Evolutionary conservation across 257 asterid species (phyloP).

Genomic region (Gentiana dahurica): DNA sequence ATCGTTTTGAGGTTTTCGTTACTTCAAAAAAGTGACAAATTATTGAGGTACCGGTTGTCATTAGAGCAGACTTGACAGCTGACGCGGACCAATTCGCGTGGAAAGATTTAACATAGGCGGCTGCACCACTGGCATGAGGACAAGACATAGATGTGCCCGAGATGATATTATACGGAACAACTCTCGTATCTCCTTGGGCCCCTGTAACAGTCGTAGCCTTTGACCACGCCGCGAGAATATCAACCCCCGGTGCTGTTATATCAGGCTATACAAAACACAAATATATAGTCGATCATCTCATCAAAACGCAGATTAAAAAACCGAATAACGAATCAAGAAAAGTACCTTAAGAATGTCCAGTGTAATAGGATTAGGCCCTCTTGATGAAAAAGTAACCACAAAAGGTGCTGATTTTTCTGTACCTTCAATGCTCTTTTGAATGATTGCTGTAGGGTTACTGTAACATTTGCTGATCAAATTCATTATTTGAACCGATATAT

Average conservation of each 20-base stretch:
- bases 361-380: slow-evolving; percentile 9
- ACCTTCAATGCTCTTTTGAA: slow-evolving; percentile 1
- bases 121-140: slow-evolving; percentile 64
- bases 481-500: too few relatives aligned
- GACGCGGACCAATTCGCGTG: slow-evolving; percentile 63
- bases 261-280: slow-evolving; percentile 35
- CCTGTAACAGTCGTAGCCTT: slow-evolving; percentile 35
- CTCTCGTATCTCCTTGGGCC: slow-evolving; percentile 23
- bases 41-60: slow-evolving; percentile 40
- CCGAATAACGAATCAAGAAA: too few relatives aligned
- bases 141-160: slow-evolving; percentile 71
- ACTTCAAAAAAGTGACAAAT: not conserved
- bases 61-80: slow-evolving; percentile 58
- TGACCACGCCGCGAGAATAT: slow-evolving; percentile 72
- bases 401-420: not conserved
- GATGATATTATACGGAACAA: slow-evolving; percentile 40
- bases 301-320: too few relatives aligned
- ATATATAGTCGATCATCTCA: too few relatives aligned
- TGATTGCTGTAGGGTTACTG: not conserved
- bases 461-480: not conserved
- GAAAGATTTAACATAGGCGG: slow-evolving; percentile 54
- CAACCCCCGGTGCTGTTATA: slow-evolving; percentile 57
- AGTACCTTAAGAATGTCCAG: slow-evolving; percentile 1
- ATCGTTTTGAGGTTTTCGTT: not conserved
- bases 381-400: slow-evolving; percentile 5